phyloP scores from a whole-genome alignment of 768 basidiomycete species.

The Arthromyces matolae region DNA sequence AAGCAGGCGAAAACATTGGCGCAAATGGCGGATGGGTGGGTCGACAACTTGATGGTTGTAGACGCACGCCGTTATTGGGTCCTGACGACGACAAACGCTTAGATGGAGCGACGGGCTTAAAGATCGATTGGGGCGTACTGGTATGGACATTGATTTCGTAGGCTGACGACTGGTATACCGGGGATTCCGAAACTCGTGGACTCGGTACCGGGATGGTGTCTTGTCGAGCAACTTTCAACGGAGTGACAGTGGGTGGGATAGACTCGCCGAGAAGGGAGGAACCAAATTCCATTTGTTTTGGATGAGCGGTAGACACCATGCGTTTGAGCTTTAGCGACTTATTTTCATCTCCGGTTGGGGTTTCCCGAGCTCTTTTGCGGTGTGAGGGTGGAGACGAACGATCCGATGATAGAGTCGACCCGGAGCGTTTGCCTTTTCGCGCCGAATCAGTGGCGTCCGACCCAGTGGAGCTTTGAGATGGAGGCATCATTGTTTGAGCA shows the following conservation, averaged over 20 bases:
- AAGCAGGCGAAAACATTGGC: neutral
- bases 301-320: neutral
- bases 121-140: too few relatives aligned
- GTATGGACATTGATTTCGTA: neutral
- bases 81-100: too few relatives aligned
- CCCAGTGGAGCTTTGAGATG: conserved; percentile 4
- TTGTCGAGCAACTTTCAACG: conserved; percentile 4
- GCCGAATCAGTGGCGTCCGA: neutral
- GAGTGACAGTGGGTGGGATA: neutral
- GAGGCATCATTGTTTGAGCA: conserved; percentile 4
- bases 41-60: too few relatives aligned
- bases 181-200: neutral
- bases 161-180: neutral
- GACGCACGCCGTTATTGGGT: too few relatives aligned
- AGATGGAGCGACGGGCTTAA: too few relatives aligned
- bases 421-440: conserved; percentile 17
- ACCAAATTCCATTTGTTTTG: neutral
- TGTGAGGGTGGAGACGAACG: conserved; percentile 3
- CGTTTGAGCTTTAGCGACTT: neutral
- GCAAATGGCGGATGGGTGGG: neutral
- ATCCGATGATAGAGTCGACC: conserved; percentile 14
- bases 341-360: neutral
- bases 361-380: conserved; percentile 14
- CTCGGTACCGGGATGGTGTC: conserved; percentile 3
- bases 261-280: neutral